Conservation (phyloP, 2,329 filamentous ascomycete species). For the Hansfordia pulvinata region DNA sequence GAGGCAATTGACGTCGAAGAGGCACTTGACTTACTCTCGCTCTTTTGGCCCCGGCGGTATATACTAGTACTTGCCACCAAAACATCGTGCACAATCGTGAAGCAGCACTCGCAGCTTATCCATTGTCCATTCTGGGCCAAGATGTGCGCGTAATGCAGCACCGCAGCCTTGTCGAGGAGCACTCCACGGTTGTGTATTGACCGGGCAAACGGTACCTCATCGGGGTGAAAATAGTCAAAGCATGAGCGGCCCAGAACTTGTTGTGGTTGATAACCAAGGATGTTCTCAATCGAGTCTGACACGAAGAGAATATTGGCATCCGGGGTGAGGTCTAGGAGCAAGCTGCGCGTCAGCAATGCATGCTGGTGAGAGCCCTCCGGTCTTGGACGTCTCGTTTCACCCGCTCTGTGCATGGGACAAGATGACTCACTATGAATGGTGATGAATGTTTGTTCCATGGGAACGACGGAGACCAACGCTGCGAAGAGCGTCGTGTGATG, state of each 20-base stretch:
- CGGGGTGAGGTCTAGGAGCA: conserved; percentile 54
- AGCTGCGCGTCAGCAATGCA: conserved; percentile 7
- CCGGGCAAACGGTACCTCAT: conserved; percentile 64
- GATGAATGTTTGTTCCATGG: conserved; percentile 1
- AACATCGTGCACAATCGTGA: conserved; percentile 79
- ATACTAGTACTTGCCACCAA: conserved; percentile 74
- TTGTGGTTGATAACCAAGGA: conserved; percentile 53
- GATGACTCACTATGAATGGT: conserved; percentile 1
- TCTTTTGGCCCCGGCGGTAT: conserved; percentile 55
- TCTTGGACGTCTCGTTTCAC: too few relatives aligned
- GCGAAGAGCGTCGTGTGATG: conserved; percentile 14
- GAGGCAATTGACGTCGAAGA: too few relatives aligned
- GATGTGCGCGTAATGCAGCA: conserved; percentile 67
- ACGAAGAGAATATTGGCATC: conserved; percentile 73
- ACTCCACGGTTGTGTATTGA: conserved; percentile 61
- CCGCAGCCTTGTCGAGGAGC: conserved; percentile 70
- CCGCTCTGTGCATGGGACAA: neutral
- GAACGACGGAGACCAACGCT: neutral
- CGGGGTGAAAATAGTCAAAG: conserved; percentile 78
- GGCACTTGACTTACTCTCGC: conserved; percentile 48
- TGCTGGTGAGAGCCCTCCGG: too few relatives aligned
- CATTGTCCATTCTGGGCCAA: conserved; percentile 55
- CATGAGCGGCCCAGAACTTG: conserved; percentile 65
- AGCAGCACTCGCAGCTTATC: conserved; percentile 77
- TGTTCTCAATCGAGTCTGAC: conserved; percentile 72